Base-by-base conservation (phyloP, 495 filamentous ascomycete species). In the Penicillium macrosclerotiorum region DNA sequence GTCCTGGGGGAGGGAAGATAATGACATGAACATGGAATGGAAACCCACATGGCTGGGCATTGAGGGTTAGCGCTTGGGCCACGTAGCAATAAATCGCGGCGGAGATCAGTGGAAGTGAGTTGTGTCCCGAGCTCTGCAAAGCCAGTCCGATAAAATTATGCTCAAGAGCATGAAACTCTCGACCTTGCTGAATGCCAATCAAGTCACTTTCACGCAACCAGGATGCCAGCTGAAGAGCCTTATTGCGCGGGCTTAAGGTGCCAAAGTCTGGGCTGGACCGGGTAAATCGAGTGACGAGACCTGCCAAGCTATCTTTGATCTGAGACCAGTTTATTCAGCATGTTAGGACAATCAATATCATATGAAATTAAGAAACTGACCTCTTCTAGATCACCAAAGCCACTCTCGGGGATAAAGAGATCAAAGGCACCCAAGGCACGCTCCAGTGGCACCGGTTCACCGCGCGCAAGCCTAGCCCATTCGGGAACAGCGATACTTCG, bases 81-180 rank as follows among this genome's bases (percentile, higher is more conserved):
- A 87, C 55, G 37, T 75, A 75, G 63, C 84, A 88, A 65, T 80
- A 88, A 45, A 86, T 84, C n/a, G 72, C 77, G 25, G 83, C 82
- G 0, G 87, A 90, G 44, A 92, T 82, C 37, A 95, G 67, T 1
- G 90, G 90, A 5, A 95, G 67, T 14, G 88, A 87, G 9, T 84
- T 79, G 50, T 94, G 89, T 1, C 71, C 67, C 8, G 59, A 51
- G 29, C 84, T 75, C 16, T 67, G 71, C 33, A 88, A 54, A 6
- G 80, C 82, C 23, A 90, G 69, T 7, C 89, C 88, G 41, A 98
- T 78, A 40, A 94, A 87, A 48, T 84, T 92, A 55, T 96, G 94
- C 47, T 87, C 81, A 18, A 98, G 58, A 33, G 83, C 81, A 45
- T 85, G 82, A 56, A 94, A 95, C 19, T 82, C 77, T 9, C 69